A percentile compares a stretch with the other conserved stretches of the same genome.
These are phyloP conservation scores for Aphanocladium album DNA, from an alignment of 2,329 filamentous ascomycete species.

Conservation along the genomic window DNA sequence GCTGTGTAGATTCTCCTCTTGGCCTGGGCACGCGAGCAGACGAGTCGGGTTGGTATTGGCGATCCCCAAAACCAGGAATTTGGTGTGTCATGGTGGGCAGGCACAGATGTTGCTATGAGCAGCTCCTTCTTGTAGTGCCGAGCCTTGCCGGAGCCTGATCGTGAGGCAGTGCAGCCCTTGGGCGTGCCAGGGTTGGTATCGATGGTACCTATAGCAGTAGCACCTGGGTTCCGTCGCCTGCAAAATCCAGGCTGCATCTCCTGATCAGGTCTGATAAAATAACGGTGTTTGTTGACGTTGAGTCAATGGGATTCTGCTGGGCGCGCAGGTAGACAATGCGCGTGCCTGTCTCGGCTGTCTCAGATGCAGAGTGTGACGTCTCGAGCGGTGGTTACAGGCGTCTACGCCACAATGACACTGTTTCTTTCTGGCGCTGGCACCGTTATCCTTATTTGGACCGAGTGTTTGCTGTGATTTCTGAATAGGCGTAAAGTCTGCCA, in stretches of 20 bases:
- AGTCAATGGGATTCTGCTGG: background rate
- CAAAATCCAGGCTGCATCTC: background rate
- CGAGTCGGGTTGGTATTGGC: background rate
- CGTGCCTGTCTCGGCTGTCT: slow-evolving; percentile 7
- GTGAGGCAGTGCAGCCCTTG: background rate
- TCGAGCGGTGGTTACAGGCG: slow-evolving; percentile 1
- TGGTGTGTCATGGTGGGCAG: slow-evolving; percentile 6
- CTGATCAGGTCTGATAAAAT: background rate
- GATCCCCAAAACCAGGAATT: slow-evolving; percentile 1
- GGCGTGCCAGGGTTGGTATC: background rate
- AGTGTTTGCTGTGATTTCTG: background rate
- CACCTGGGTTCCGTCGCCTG: background rate
- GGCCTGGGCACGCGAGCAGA: background rate
- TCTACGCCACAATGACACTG: background rate
- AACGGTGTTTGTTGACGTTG: background rate
- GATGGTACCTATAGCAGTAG: background rate
- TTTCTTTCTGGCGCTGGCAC: background rate
- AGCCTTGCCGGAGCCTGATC: background rate
- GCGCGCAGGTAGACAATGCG: background rate
- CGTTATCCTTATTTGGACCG: background rate
- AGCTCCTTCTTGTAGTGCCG: slow-evolving; percentile 8
- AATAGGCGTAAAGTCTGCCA: background rate
- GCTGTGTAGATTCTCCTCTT: background rate
- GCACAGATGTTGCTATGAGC: background rate
- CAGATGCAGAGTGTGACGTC: slow-evolving; percentile 10